phyloP scores from a whole-genome alignment of 805 yeast species.

The Ogataea trehalophila region DNA sequence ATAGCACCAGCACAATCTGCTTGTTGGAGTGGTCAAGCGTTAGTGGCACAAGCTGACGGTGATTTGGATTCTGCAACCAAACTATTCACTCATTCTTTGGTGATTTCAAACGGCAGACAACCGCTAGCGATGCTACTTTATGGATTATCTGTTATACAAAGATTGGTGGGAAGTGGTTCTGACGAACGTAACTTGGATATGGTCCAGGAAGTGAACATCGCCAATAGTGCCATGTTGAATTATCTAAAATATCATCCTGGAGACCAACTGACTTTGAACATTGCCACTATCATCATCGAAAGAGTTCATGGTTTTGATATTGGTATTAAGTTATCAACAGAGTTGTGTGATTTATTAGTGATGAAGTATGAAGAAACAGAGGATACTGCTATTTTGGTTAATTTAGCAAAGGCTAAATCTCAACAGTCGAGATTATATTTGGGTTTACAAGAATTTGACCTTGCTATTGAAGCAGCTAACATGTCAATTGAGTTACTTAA shows the following conservation, averaged over 20 bases:
- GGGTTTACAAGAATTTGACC: slow-evolving; percentile 50
- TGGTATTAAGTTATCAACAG: slow-evolving; percentile 46
- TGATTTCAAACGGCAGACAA: slow-evolving; percentile 69
- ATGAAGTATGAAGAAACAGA: slow-evolving; percentile 10
- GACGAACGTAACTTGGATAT: slow-evolving; percentile 53
- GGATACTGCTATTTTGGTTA: slow-evolving; percentile 33
- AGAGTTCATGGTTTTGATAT: slow-evolving; percentile 57
- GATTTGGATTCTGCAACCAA: slow-evolving; percentile 45
- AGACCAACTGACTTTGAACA: slow-evolving; percentile 52
- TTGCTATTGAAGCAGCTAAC: slow-evolving; percentile 59
- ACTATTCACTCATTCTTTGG: slow-evolving; percentile 72
- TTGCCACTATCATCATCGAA: slow-evolving; percentile 58
- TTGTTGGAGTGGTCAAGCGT: slow-evolving; percentile 87
- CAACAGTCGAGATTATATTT: slow-evolving; percentile 70
- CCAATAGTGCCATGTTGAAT: slow-evolving; percentile 60
- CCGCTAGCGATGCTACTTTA: slow-evolving; percentile 68
- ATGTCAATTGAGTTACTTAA: slow-evolving; percentile 46
- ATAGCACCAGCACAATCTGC: slow-evolving; percentile 69
- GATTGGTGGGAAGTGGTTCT: slow-evolving; percentile 33
- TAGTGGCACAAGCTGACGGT: slow-evolving; percentile 49
- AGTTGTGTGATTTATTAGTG: slow-evolving; percentile 40
- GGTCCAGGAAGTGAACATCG: slow-evolving; percentile 61
- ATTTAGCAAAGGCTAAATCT: slow-evolving; percentile 56
- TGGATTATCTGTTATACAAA: slow-evolving; percentile 53
- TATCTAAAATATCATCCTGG: slow-evolving; percentile 59